Conservation (phyloP, 2,329 filamentous ascomycete species). For the Penicillium italicum region DNA sequence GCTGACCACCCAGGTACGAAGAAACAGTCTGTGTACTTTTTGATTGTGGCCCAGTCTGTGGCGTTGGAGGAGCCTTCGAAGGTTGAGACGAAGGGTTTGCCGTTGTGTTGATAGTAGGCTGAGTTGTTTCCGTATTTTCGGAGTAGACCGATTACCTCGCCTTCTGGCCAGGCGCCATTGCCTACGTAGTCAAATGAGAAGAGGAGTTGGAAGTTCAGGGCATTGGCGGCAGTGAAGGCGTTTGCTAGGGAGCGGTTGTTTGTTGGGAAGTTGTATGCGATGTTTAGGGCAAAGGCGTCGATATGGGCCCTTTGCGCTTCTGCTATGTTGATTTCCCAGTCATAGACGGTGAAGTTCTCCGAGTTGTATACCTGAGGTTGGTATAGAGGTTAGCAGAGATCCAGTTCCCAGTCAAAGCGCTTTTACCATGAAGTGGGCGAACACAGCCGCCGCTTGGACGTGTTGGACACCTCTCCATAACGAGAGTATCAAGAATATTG, state of each 20-base stretch:
- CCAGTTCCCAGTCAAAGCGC: neutral
- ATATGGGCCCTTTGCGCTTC: constrained; percentile 38
- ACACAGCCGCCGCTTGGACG: constrained; percentile 26
- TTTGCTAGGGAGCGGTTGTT: constrained; percentile 5
- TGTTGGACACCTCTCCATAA: constrained; percentile 1
- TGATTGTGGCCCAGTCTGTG: constrained; percentile 47
- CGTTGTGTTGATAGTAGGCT: constrained; percentile 7
- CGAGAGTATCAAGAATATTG: constrained; percentile 1
- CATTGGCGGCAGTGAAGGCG: constrained; percentile 4
- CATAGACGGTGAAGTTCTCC: constrained; percentile 20
- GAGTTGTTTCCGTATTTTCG: neutral
- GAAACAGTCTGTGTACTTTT: constrained; percentile 38
- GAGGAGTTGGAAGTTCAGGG: constrained; percentile 1
- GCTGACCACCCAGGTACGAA: constrained; percentile 49
- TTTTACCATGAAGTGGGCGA: constrained; percentile 35
- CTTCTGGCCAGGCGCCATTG: constrained; percentile 6
- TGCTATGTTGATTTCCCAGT: constrained; percentile 35
- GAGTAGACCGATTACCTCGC: constrained; percentile 1
- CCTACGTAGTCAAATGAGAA: constrained; percentile 11
- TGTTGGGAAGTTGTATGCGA: constrained; percentile 23
- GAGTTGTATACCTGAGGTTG: constrained; percentile 34
- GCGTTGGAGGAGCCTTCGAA: constrained; percentile 45
- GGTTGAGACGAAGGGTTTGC: constrained; percentile 30
- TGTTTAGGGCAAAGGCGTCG: constrained; percentile 44
- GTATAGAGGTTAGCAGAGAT: neutral